These are phyloP conservation scores for Amanita pallidorosea DNA, from an alignment of 768 basidiomycete species.

Conservation along the genomic window DNA sequence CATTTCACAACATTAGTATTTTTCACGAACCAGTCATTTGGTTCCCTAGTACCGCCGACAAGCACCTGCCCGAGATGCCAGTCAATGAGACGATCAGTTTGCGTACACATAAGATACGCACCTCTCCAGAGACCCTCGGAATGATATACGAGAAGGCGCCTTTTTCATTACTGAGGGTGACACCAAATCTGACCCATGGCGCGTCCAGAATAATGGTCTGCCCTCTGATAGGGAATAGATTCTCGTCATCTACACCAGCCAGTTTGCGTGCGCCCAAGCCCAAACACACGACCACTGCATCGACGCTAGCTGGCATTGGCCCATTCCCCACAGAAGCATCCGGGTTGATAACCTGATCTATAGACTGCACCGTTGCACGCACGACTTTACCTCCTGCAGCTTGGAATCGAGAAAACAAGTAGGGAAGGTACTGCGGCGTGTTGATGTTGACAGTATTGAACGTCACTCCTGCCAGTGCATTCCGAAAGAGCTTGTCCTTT, in stretches of 20 bases:
- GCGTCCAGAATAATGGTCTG: slow-evolving; percentile 74
- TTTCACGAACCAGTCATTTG: slow-evolving; percentile 42
- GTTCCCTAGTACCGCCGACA: slow-evolving; percentile 43
- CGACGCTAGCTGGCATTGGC: slow-evolving; percentile 7
- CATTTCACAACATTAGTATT: not conserved
- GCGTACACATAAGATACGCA: not conserved
- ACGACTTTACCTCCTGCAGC: slow-evolving; percentile 50
- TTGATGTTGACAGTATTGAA: slow-evolving; percentile 69
- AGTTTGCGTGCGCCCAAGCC: slow-evolving; percentile 69
- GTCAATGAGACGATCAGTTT: not conserved
- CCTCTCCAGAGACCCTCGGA: slow-evolving; percentile 19
- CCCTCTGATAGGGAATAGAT: slow-evolving; percentile 69
- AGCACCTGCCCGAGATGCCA: slow-evolving; percentile 26
- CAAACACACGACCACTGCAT: slow-evolving; percentile 59
- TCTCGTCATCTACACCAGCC: slow-evolving; percentile 72
- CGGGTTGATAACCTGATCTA: slow-evolving; percentile 51
- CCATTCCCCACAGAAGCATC: slow-evolving; percentile 16
- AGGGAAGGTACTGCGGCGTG: slow-evolving; percentile 57
- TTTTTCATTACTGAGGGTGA: slow-evolving; percentile 28
- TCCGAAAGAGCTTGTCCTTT: slow-evolving; percentile 19
- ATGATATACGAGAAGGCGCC: slow-evolving; percentile 53
- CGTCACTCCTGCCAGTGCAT: slow-evolving; percentile 33
- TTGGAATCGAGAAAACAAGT: slow-evolving; percentile 57
- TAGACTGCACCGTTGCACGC: slow-evolving; percentile 54
- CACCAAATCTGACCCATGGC: slow-evolving; percentile 51